Evolutionary conservation across 2,329 filamentous ascomycete species (phyloP), one percentile per base, ranked within the genome.

Genomic region (Aspergillus pseudoviridinutans): DNA sequence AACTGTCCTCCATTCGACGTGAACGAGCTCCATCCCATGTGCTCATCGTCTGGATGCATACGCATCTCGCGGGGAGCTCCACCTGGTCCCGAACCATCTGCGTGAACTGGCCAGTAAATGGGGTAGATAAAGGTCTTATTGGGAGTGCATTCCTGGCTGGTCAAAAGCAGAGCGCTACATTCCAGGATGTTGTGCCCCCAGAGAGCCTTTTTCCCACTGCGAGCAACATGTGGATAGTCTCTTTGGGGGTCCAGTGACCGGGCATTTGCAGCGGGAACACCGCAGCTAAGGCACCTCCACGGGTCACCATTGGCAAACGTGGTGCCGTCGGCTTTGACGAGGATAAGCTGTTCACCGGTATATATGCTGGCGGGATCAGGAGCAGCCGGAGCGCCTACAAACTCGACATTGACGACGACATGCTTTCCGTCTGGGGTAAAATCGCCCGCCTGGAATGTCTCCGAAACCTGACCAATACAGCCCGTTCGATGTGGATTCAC

Each of bases 261-360:
- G 61, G 49, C 12, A 35, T 78, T 76, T 29, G 65, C 61, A 2
- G 51, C 60, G 0, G 75, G 70, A 0, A 80, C 69, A 1, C 74
- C 78, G 54, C 79, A 81, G 29, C 71, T 81, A 4, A 81, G 54
- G 54, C 79, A 81, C 59, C 79, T 81, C 78, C 78, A 82, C 0
- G 73, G 51, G 58, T 80, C 77, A 0, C 79, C 79, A 52, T 77
- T 79, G 1, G 68, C 50, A 47, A 81, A 81, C 0, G 56, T 69
- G 2, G 65, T 74, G 1, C 71, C 72, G 54, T 81, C 75, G 0
- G 73, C 59, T 59, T 78, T 80, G 60, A 80, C 66, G 4, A 80
- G 58, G 38, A 81, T 71, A 3, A 80, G 51, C 49, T 81, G 78
- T 9, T 64, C 58, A 2, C 78, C 78, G 1, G 54, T 62, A 59